These are phyloP conservation scores for Suzukiozyma palmioleophila DNA, from an alignment of 1,139 yeast species.

Conservation along the genomic window DNA sequence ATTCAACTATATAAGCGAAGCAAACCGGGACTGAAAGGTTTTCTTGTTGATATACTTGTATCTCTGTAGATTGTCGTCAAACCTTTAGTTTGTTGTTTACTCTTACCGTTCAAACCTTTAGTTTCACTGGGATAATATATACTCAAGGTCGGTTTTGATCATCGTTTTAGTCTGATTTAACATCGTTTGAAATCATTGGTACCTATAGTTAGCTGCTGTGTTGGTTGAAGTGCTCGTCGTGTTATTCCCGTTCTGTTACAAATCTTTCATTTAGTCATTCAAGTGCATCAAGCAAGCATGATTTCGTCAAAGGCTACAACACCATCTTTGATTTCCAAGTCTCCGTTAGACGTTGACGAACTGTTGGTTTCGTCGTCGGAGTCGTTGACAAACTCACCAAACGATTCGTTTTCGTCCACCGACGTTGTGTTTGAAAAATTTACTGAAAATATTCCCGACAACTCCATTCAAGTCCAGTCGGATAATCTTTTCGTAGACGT, in stretches of 20 bases:
- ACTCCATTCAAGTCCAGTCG: conserved; percentile 13
- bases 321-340: not conserved
- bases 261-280: too few species aligned
- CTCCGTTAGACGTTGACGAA: not conserved
- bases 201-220: too few species aligned
- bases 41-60: not conserved
- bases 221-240: too few species aligned
- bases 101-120: too few species aligned
- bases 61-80: not conserved
- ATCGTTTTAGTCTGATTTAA: too few species aligned
- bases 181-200: too few species aligned
- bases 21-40: not conserved
- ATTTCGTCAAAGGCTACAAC: not conserved
- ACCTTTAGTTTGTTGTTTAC: too few species aligned
- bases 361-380: not conserved
- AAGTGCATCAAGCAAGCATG: too few species aligned
- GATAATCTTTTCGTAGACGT: conserved; percentile 18
- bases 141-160: too few species aligned
- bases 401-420: not conserved
- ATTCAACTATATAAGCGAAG: not conserved
- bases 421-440: conserved; percentile 8
- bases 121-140: too few species aligned
- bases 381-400: not conserved
- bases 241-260: too few species aligned
- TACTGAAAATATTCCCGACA: conserved; percentile 9